Evolutionary conservation across 1,284 basidiomycete genomes (phyloP), one percentile per base, ranked within the genome.

Genomic region (Austroboletus novae-zelandiae): DNA sequence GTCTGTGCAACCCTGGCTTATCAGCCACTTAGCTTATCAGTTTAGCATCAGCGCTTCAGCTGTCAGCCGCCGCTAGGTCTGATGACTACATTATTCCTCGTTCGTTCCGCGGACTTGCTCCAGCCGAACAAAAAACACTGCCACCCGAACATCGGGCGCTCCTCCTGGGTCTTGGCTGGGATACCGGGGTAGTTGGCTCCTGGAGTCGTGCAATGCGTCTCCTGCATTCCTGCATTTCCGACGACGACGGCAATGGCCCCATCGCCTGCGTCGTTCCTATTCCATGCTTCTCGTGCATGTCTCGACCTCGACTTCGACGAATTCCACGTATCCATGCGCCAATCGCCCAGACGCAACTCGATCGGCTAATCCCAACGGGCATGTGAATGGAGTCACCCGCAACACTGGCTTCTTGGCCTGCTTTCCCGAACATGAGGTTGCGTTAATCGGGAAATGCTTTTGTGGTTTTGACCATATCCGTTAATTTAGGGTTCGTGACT

Each of bases 401-500:
- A 25, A 47, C 1, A 23, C 23, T 40, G 39, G n/a, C 53, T 66
- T 61, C 60, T 49, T 27, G 18, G 32, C 51, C 40, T 65, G 62
- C 55, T 63, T 51, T 57, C 46, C 51, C 48, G 27, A 29, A 48
- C 62, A 57, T 58, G 62, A 53, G 56, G 58, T 48, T 32, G 40
- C 27, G 49, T 61, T 45, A 64, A 64, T 65, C 52, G 49, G 61
- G 61, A 57, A 65, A 47, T 60, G n/a, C 36, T 36, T 36, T 47
- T 29, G 61, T 52, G 42, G 51, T 51, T 53, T 66, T 64, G 32
- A 48, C 56, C 53, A 65, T 45, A 64, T 68, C 67, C 65, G 64
- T 61, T 63, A 52, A 53, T 61, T 68, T 65, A 67, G 62, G 62
- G 65, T 68, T 66, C 52, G 52, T 48, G 39, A 45, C 53, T 29